phyloP scores from a whole-genome alignment of 371 early-diverging fungal genomes.

The Mucor indicus region DNA sequence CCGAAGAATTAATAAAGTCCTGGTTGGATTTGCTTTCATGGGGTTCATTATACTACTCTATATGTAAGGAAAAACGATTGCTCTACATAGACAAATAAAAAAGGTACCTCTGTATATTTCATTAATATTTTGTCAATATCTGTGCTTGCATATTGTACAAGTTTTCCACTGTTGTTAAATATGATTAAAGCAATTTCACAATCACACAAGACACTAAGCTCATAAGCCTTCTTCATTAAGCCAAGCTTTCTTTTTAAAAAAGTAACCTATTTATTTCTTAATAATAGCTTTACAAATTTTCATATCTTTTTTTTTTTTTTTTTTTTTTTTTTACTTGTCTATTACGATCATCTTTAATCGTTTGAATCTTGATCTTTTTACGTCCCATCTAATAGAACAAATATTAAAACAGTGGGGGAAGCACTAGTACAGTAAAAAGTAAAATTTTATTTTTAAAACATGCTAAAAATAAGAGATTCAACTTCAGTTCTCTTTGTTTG shows the following conservation, averaged over 20 bases:
- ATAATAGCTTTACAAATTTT: neutral
- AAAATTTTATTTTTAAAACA: too few relatives aligned
- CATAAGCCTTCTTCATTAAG: slow-evolving; percentile 99
- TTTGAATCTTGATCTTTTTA: slow-evolving; percentile 95
- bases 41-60: slow-evolving; percentile 40
- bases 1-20: slow-evolving; percentile 24
- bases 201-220: slow-evolving; percentile 94
- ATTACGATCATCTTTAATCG: slow-evolving; percentile 92
- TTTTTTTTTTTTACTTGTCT: slow-evolving; percentile 73
- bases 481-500: too few relatives aligned
- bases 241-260: slow-evolving; percentile 51
- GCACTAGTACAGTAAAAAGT: too few relatives aligned
- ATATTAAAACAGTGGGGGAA: too few relatives aligned
- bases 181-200: slow-evolving; percentile 95
- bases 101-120: slow-evolving; percentile 82
- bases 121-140: slow-evolving; percentile 91
- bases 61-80: neutral
- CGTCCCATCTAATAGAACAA: slow-evolving; percentile 96
- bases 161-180: slow-evolving; percentile 88
- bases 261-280: slow-evolving; percentile 6
- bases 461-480: too few relatives aligned
- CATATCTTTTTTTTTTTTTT: neutral
- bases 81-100: neutral
- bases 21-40: slow-evolving; percentile 45
- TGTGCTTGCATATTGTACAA: slow-evolving; percentile 87